Evolutionary conservation across 2,329 filamentous ascomycete species (phyloP), one percentile per base, ranked within the genome.

Genomic region (Stagonosporopsis rhizophila): DNA sequence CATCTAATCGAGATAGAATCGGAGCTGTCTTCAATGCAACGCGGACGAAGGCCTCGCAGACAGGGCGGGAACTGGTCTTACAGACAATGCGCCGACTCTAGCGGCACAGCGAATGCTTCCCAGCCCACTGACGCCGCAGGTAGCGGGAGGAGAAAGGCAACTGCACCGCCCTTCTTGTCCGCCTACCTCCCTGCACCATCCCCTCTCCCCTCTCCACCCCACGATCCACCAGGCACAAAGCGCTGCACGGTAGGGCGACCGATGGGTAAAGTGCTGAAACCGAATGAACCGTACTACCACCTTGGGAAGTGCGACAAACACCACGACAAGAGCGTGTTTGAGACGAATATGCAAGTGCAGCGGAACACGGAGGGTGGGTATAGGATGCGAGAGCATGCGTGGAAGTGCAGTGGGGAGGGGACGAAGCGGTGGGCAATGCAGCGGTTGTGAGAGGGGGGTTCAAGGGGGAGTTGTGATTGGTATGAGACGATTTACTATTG

Each of bases 401-500:
- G 44, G 51, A 42, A 42, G 30, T 42, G 51, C 9, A 42, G 28
- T 3, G 30, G 44, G 3, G n/a, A 42, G 9, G 23, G 32, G 7
- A 25, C 44, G 4, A 28, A 4, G 39, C 22, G 14, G n/a, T n/a
- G 27, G 8, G 3, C n/a, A 4, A 25, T 23, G 4, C 12, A 44
- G 14, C 47, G n/a, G 3, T 20, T n/a, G 19, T 35, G n/a, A 42
- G 34, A 9, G 25, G 7, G 19, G n/a, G 25, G 9, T 9, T 12
- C 2, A 4, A 20, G 4, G 7, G 15, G 34, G 34, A 19, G 23
- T 23, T 47, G 22, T 34, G 14, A 32, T 28, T 44, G 30, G n/a
- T n/a, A 46, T 20, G 22, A n/a, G 30, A 50, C 37, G 22, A 48
- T 52, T 47, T 20, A 42, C 30, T 45, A 44, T 51, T 46, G 47